Evolutionary conservation across 768 basidiomycete species (phyloP).

Genomic region (Tulasnella sp.): DNA sequence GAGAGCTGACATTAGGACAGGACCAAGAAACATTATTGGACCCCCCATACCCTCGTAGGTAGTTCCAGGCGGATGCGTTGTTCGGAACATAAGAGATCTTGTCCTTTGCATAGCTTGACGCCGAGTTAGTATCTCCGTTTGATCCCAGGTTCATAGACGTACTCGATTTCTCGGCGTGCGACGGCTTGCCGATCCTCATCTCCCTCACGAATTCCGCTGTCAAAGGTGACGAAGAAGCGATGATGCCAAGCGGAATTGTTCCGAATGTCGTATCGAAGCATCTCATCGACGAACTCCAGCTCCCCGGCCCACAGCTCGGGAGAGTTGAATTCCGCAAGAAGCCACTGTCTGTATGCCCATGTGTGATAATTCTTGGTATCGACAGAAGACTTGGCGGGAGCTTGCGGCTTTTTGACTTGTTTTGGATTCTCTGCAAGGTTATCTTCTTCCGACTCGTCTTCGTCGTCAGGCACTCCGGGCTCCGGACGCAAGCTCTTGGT

Average conservation of each 20-base stretch:
- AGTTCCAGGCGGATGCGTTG: constrained; percentile 95
- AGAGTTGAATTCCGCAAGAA: constrained; percentile 73
- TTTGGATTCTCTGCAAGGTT: background rate
- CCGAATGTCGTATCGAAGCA: constrained; percentile 65
- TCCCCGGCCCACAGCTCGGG: constrained; percentile 62
- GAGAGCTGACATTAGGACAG: background rate
- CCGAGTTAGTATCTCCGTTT: background rate
- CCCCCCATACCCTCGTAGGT: constrained; percentile 48
- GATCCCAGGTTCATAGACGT: constrained; percentile 21
- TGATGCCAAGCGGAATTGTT: constrained; percentile 99
- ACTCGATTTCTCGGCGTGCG: constrained; percentile 64
- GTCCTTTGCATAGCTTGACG: constrained; percentile 60
- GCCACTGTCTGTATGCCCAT: constrained; percentile 96
- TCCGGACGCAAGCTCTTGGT: constrained; percentile 45
- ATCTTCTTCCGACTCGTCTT: background rate
- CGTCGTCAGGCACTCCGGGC: background rate
- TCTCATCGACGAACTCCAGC: constrained; percentile 57
- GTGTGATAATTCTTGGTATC: constrained; percentile 99
- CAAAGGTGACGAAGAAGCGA: constrained; percentile 78
- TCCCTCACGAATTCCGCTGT: constrained; percentile 48
- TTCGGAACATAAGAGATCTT: constrained; percentile 81
- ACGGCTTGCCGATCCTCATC: constrained; percentile 50
- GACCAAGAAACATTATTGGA: constrained; percentile 18
- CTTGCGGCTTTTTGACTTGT: background rate
- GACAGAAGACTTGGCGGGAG: constrained; percentile 7